Percentiles rank a stretch among this genome's conserved stretches.
These are phyloP conservation scores for Lachancea kluyveri DNA, from an alignment of 805 yeast genomes.

Conservation along the genomic window DNA sequence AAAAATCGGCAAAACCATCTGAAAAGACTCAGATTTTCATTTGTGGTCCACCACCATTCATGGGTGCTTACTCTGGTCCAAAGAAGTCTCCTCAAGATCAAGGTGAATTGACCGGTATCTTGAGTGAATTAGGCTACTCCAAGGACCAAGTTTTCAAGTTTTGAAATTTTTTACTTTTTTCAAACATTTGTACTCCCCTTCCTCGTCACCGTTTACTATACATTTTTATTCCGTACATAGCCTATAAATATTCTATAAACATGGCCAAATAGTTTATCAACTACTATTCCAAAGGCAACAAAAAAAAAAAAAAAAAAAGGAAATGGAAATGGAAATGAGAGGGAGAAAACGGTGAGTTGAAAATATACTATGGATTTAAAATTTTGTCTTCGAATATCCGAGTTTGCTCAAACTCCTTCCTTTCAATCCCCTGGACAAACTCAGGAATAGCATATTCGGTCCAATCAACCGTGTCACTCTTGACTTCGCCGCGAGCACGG, in stretches of 20 bases:
- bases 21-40: conserved; percentile 73
- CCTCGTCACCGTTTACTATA: too few relatives aligned
- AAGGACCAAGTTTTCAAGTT: conserved; percentile 88
- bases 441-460: conserved; percentile 11
- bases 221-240: too few relatives aligned
- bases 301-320: too few relatives aligned
- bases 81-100: conserved; percentile 86
- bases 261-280: too few relatives aligned
- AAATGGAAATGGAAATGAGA: too few relatives aligned
- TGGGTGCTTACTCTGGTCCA: conserved; percentile 79
- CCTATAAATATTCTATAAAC: too few relatives aligned
- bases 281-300: too few relatives aligned
- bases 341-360: too few relatives aligned
- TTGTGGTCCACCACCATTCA: conserved; percentile 94
- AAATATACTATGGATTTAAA: conserved; percentile 8
- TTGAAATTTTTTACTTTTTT: too few relatives aligned
- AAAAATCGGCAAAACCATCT: conserved; percentile 57
- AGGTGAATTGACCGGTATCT: conserved; percentile 87
- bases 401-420: conserved; percentile 19
- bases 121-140: conserved; percentile 81
- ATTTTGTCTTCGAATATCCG: conserved; percentile 10
- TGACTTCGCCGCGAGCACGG: too few relatives aligned
- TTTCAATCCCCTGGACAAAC: conserved; percentile 15
- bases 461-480: too few relatives aligned
- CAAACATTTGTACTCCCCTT: too few relatives aligned